Evolutionary conservation across 495 filamentous ascomycete genomes (phyloP).

Genomic region (Aspergillus mulundensis): DNA sequence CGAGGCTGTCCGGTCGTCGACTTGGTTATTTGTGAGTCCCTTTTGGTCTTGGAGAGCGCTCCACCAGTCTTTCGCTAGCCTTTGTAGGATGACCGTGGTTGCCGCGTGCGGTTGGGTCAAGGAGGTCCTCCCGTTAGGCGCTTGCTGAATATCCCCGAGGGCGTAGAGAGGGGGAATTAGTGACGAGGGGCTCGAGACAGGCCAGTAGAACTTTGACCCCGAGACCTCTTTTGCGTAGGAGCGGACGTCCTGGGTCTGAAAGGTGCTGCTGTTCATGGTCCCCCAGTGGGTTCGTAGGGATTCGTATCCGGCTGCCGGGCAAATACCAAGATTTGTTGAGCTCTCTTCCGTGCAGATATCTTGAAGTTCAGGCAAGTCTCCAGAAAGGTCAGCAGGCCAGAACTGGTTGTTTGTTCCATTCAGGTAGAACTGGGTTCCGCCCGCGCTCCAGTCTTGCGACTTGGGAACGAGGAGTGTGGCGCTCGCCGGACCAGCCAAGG

Average conservation of each 20-base stretch:
- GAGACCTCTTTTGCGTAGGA: constrained; percentile 15
- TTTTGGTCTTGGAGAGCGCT: background rate
- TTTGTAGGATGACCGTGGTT: background rate
- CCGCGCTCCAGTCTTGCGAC: constrained; percentile 16
- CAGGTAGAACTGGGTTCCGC: constrained; percentile 16
- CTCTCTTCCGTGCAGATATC: constrained; percentile 2
- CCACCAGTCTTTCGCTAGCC: constrained; percentile 6
- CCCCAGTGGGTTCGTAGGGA: constrained; percentile 15
- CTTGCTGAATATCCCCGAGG: constrained; percentile 3
- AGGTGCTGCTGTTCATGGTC: constrained; percentile 3
- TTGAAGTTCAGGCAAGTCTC: background rate
- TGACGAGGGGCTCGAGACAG: constrained; percentile 9
- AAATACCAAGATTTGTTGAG: constrained; percentile 12
- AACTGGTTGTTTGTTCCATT: constrained; percentile 13
- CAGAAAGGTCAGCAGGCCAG: constrained; percentile 13
- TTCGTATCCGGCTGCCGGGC: constrained; percentile 14
- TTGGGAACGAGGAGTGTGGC: constrained; percentile 19
- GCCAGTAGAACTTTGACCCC: constrained; percentile 15
- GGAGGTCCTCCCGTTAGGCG: background rate
- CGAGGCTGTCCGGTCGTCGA: constrained; percentile 11
- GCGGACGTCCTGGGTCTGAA: constrained; percentile 6
- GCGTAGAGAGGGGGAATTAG: constrained; percentile 11
- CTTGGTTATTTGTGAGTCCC: constrained; percentile 6
- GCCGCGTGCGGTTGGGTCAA: constrained; percentile 15
- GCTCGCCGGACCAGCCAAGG: constrained; percentile 15